These are phyloP conservation scores for Stygiomarasmius scandens DNA, from an alignment of 1,284 basidiomycete species.

Conservation along the genomic window DNA sequence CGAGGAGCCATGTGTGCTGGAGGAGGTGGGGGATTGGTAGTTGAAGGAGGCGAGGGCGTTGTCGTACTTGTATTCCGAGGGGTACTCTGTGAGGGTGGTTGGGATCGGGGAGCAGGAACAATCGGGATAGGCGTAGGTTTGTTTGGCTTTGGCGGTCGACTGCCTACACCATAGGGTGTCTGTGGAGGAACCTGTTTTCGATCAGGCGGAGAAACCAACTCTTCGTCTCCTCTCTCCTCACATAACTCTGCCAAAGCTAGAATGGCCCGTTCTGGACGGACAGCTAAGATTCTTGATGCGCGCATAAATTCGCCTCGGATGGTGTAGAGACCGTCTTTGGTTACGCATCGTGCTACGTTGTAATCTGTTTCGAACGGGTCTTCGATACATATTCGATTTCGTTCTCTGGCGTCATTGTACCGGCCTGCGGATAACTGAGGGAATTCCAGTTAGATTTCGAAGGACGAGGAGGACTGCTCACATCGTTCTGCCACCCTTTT, in stretches of 20 bases:
- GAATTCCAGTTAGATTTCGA: constrained; percentile 10
- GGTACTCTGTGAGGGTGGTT: constrained; percentile 43
- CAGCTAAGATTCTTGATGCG: constrained; percentile 81
- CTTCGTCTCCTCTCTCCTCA: constrained; percentile 72
- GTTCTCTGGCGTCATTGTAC: constrained; percentile 80
- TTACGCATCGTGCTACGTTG: constrained; percentile 96
- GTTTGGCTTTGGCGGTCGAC: constrained; percentile 58
- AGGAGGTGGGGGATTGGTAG: constrained; percentile 46
- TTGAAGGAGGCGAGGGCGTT: too few relatives aligned
- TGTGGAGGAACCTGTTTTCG: constrained; percentile 60
- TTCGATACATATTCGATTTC: constrained; percentile 94
- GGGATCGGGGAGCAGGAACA: constrained; percentile 50
- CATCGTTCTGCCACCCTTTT: constrained; percentile 94
- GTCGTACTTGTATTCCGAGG: too few relatives aligned
- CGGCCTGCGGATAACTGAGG: constrained; percentile 47
- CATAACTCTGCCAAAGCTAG: constrained; percentile 83
- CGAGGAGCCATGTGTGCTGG: constrained; percentile 80
- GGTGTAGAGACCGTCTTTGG: constrained; percentile 93
- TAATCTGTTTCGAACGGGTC: constrained; percentile 96
- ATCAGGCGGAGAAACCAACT: constrained; percentile 53
- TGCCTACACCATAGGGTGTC: constrained; percentile 67
- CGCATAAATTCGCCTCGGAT: constrained; percentile 99
- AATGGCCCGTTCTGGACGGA: constrained; percentile 81
- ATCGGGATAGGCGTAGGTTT: constrained; percentile 40
- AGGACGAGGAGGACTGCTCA: constrained; percentile 39